A percentile compares a stretch with the other conserved stretches of the same genome.
These are phyloP conservation scores for Salix koriyanagi DNA, from an alignment of 345 rosid genomes.

Conservation along the genomic window DNA sequence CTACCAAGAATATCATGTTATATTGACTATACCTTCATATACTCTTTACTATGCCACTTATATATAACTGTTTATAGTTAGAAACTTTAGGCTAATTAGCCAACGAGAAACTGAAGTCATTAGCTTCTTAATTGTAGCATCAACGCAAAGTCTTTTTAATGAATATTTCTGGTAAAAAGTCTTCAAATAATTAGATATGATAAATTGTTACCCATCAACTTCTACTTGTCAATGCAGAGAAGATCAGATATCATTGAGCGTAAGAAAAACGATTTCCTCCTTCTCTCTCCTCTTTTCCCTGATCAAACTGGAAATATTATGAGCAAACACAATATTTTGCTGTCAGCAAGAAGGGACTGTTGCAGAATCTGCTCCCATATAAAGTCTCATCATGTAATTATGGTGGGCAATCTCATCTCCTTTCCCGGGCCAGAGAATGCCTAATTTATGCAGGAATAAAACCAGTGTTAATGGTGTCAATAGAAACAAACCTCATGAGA, in stretches of 20 bases:
- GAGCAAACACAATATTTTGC: neutral
- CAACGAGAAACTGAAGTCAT: too few relatives aligned
- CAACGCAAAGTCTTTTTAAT: neutral
- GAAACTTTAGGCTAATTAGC: too few relatives aligned
- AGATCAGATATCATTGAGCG: neutral
- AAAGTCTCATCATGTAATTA: neutral
- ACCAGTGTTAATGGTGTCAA: too few relatives aligned
- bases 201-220: neutral
- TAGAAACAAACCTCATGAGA: too few relatives aligned
- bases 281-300: neutral
- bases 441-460: too few relatives aligned
- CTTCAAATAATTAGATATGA: neutral
- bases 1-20: too few relatives aligned
- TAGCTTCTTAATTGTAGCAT: neutral
- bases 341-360: neutral
- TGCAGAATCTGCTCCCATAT: neutral
- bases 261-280: neutral
- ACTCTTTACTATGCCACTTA: too few relatives aligned
- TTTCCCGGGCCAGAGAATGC: too few relatives aligned
- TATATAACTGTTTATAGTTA: too few relatives aligned
- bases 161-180: neutral
- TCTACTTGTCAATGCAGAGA: neutral
- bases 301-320: neutral
- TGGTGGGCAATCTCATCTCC: too few relatives aligned
- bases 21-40: too few relatives aligned